phyloP scores from a whole-genome alignment of 2,329 filamentous ascomycete genomes.

The Epichloe hybrida region DNA sequence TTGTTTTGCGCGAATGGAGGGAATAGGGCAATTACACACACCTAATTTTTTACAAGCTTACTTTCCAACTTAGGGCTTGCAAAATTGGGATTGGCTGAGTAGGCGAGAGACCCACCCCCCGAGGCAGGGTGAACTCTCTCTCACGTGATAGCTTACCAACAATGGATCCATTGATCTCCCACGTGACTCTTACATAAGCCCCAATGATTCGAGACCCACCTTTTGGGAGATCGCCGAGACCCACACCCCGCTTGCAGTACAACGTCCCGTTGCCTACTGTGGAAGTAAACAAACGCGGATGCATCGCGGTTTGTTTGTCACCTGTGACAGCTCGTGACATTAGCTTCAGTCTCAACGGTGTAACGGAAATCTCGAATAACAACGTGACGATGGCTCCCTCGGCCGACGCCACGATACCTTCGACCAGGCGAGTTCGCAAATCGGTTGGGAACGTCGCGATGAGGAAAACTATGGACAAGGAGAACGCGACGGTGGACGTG shows the following conservation, averaged over 20 bases:
- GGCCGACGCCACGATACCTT: slow-evolving; percentile 35
- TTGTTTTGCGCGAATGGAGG: slow-evolving; percentile 23
- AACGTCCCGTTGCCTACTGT: slow-evolving; percentile 6
- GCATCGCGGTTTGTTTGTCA: slow-evolving; percentile 13
- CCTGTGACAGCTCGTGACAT: background rate
- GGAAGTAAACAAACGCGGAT: slow-evolving; percentile 27
- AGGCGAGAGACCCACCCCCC: slow-evolving; percentile 13
- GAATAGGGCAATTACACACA: slow-evolving; percentile 27
- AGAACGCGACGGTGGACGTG: slow-evolving; percentile 62
- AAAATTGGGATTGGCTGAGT: slow-evolving; percentile 24
- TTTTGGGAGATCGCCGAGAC: background rate
- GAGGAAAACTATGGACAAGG: slow-evolving; percentile 50
- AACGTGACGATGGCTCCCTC: slow-evolving; percentile 18
- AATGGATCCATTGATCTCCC: background rate
- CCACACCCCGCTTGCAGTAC: slow-evolving; percentile 4
- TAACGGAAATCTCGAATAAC: slow-evolving; percentile 10
- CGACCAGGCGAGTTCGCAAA: slow-evolving; percentile 49
- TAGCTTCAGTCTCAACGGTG: slow-evolving; percentile 3
- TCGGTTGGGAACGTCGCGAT: slow-evolving; percentile 50
- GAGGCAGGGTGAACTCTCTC: accelerated
- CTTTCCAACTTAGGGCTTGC: slow-evolving; percentile 25
- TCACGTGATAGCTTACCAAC: background rate
- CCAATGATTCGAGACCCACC: background rate
- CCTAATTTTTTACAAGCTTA: slow-evolving; percentile 17
- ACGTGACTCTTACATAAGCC: background rate